Base-by-base conservation (phyloP, 306 rosid species). In the Gleditsia sinensis region DNA sequence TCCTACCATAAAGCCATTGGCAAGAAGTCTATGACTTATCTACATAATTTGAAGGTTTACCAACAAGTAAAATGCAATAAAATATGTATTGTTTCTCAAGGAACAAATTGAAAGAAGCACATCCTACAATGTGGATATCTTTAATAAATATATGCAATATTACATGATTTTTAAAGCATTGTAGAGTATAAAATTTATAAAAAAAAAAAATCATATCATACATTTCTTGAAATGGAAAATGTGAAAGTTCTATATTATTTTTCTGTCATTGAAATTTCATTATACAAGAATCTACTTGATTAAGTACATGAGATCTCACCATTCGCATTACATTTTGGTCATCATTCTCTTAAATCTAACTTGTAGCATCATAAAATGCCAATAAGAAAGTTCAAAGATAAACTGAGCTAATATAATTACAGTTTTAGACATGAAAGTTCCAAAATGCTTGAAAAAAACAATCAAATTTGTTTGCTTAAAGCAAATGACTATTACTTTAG, bases 271-370 rank as follows among this genome's bases (percentile, higher is more conserved):
- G 58, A 33, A 50, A 33, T 65, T 57, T 50, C 45, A 60, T 27
- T 49, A 62, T 57, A 57, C 81, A 77, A 2, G 37, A 39, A 60
- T 24, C 53, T 33, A n/a, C 48, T 16, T 68, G 30, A 23, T 32
- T 55, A 13, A 40, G 67, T 16, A 34, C 13, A 50, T 53, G 19
- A 53, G 17, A 71, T 53, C 32, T 24, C 60, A 48, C 16, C 43
- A 54, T 60, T 60, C 49, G 69, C 71, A 70, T n/a, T 36, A 24
- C 43, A 62, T 63, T 55, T 65, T 24, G 60, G 55, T 28, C 74
- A 64, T 43, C 53, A 49, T 34, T 79, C 53, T 37, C 54, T 37
- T 54, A 65, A 72, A 34, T 56, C 30, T 66, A 37, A 54, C 16
- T 81, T 28, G 61, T n/a, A 19, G 40, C 12, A 72, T 58, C 39